These are phyloP conservation scores for Phytopythium chamaehyphon DNA, from an alignment of 352 stramenopile genomes.

Conservation along the genomic window DNA sequence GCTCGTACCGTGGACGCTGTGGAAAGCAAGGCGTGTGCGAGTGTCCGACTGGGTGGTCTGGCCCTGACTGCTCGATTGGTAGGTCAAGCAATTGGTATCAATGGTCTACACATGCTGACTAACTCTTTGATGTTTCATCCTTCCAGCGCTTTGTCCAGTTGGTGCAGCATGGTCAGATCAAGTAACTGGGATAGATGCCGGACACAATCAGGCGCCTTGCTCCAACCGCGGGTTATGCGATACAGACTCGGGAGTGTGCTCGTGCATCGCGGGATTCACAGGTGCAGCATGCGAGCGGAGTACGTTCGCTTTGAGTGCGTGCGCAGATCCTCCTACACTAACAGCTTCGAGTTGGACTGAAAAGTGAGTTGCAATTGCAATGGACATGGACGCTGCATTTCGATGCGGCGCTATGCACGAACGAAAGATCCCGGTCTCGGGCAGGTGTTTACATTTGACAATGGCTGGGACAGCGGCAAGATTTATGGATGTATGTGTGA, in stretches of 20 bases:
- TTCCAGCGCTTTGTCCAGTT: constrained; percentile 50
- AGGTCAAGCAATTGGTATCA: background rate
- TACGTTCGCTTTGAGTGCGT: constrained; percentile 15
- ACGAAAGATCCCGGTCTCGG: constrained; percentile 60
- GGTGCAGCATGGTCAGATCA: constrained; percentile 69
- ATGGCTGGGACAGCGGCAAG: constrained; percentile 82
- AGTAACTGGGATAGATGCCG: constrained; percentile 47
- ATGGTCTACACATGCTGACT: background rate
- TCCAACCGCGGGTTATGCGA: constrained; percentile 81
- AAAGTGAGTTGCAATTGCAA: constrained; percentile 79
- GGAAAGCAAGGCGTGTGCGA: constrained; percentile 45
- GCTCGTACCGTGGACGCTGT: constrained; percentile 64
- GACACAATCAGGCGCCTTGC: constrained; percentile 86
- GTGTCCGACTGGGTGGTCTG: constrained; percentile 44
- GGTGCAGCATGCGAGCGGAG: constrained; percentile 74
- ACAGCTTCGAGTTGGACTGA: no score
- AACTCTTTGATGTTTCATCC: background rate
- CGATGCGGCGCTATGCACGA: constrained; percentile 54
- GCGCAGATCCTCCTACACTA: background rate
- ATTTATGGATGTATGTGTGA: constrained; percentile 88
- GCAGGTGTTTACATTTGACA: constrained; percentile 43
- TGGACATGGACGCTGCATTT: constrained; percentile 74
- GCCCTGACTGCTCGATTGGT: constrained; percentile 60
- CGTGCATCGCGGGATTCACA: constrained; percentile 68
- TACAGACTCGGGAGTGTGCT: constrained; percentile 48